Evolutionary conservation across 306 rosid genomes (phyloP), one percentile per base, ranked within the genome.

Genomic region (Alnus rubra): DNA sequence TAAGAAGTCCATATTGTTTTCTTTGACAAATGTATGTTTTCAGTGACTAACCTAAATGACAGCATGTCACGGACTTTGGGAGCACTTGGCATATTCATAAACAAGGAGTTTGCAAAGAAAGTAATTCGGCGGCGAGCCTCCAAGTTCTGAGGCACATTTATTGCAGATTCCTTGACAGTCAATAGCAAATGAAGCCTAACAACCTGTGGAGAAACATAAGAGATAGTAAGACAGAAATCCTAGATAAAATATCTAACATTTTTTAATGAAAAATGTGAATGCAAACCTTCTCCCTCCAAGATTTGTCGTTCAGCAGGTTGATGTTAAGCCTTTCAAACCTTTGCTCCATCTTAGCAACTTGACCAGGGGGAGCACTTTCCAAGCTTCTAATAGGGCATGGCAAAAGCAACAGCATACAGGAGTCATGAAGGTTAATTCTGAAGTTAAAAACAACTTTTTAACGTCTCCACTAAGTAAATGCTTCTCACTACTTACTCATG

Each of bases 61-160:
- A 95, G 85, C 98, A 93, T 95, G 81, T 90, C 88, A 47, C 82
- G 91, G 59, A 95, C 98, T 93, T 87, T 89, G 44, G 99, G 99
- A 80, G 99, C 98, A 69, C 50, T 82, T 55, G 97, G 98, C 97
- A 95, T 95, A 74, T 87, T 91, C 99, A 95, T 96, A 79, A 93
- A 96, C 45, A 96, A 87, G 76, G 99, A 96, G 79, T 96, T 96
- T 1, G 99, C 99, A 86, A 96, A 96, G 88, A 96, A 96, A 45
- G 99, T 96, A 74, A 93, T 96, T 69, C 99, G 98, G 37, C 99
- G 93, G 69, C 99, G 98, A 78, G 99, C 99, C 4, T 96, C 99
- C 86, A 96, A 80, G 82, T 96, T 96, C 82, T 87, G 97, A 60
- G 99, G 99, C 56, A 96, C 98, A 88, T 93, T 90, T 79, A 96